Percentiles rank a stretch among this genome's conserved stretches.
These are phyloP conservation scores for Plasmodium knowlesi DNA, from an alignment of 169 alveolate genomes.

Conservation along the genomic window DNA sequence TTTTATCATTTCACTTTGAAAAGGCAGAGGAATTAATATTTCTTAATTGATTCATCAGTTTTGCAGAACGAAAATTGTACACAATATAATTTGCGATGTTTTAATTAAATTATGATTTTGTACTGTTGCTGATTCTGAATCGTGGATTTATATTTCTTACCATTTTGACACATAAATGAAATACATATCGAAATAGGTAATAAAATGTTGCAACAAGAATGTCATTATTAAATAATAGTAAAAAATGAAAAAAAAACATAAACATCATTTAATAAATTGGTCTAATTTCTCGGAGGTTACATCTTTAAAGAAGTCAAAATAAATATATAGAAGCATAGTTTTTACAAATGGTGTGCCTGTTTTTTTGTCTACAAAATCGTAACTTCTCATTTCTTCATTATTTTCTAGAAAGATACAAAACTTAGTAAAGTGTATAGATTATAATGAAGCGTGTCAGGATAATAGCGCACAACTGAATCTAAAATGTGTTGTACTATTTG, in stretches of 20 bases:
- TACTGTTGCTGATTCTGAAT: neutral
- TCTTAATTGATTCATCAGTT: neutral
- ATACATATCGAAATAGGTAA: neutral
- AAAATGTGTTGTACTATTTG: neutral
- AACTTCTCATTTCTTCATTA: neutral
- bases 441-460: neutral
- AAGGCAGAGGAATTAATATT: neutral
- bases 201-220: neutral
- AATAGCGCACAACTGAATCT: neutral
- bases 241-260: neutral
- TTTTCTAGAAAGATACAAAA: neutral
- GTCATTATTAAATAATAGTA: neutral
- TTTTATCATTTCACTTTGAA: conserved; percentile 17
- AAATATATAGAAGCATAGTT: neutral
- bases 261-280: neutral
- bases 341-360: neutral
- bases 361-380: neutral
- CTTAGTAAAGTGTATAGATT: neutral
- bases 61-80: neutral
- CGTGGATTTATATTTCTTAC: neutral
- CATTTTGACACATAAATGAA: neutral
- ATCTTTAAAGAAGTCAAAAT: neutral
- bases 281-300: neutral
- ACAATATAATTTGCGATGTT: neutral
- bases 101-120: neutral